Conservation (phyloP, 2,329 filamentous ascomycete genomes). For the Acrocalymma vagum region DNA sequence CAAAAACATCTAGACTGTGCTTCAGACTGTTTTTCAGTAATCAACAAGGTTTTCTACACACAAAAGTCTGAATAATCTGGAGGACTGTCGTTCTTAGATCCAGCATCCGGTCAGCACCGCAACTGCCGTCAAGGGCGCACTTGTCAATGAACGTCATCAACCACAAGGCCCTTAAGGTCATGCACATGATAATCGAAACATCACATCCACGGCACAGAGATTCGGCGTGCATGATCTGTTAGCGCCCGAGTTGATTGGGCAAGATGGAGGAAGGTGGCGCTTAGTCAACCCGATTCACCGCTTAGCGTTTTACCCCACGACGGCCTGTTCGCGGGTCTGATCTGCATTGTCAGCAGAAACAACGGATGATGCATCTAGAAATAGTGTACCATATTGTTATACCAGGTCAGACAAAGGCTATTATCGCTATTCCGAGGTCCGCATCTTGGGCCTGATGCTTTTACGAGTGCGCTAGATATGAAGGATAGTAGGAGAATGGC, state of each 20-base stretch:
- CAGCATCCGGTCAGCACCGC: too few species aligned
- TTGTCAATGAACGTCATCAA: conserved; percentile 4
- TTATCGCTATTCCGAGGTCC: neutral
- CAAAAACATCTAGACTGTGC: conserved; percentile 4
- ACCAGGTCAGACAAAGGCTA: too few species aligned
- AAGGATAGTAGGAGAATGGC: too few species aligned
- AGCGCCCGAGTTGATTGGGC: conserved; percentile 15
- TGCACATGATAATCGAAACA: too few species aligned
- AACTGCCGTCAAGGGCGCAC: conserved; percentile 2
- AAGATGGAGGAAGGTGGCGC: conserved; percentile 9
- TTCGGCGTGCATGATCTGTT: neutral
- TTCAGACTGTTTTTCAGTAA: neutral
- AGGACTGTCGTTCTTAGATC: neutral
- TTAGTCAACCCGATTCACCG: conserved; percentile 18
- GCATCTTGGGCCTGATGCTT: too few species aligned
- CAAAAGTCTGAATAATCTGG: neutral
- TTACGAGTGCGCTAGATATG: too few species aligned
- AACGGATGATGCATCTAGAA: conserved; percentile 11
- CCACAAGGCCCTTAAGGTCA: too few species aligned
- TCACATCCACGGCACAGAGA: too few species aligned
- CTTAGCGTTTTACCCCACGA: conserved; percentile 11
- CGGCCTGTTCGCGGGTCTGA: conserved; percentile 8
- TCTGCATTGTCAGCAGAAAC: conserved; percentile 16
- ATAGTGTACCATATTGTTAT: too few species aligned
- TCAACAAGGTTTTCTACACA: conserved; percentile 4